These are phyloP conservation scores for Anisodus tanguticus DNA, from an alignment of 257 asterid species.

Conservation along the genomic window DNA sequence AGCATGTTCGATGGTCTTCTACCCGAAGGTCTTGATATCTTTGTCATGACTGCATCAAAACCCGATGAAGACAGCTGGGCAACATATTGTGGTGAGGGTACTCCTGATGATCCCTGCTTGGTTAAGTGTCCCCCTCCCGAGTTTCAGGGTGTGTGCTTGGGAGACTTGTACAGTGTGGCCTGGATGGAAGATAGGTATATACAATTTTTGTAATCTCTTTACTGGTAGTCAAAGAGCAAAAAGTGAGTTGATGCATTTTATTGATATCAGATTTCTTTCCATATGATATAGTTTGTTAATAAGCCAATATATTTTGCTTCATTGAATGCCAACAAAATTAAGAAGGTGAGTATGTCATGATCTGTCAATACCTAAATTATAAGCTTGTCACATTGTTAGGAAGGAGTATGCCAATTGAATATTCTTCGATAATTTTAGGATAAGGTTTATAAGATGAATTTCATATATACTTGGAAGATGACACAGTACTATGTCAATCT, in stretches of 20 bases:
- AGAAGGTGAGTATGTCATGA: not conserved
- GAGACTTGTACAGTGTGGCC: slow-evolving; percentile 89
- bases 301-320: not conserved
- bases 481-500: not conserved
- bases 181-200: slow-evolving; percentile 97
- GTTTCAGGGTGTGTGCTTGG: slow-evolving; percentile 38
- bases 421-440: no score
- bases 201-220: not conserved
- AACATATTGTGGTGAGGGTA: slow-evolving; percentile 91
- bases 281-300: not conserved
- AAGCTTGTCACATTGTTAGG: not conserved
- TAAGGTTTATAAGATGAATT: not conserved
- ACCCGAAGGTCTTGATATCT: slow-evolving; percentile 76
- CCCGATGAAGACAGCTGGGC: slow-evolving; percentile 95
- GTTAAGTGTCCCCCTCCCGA: not conserved
- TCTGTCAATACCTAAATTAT: not conserved
- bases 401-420: not conserved
- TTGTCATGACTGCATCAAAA: slow-evolving; percentile 91
- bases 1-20: slow-evolving; percentile 96
- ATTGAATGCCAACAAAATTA: not conserved
- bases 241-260: not conserved
- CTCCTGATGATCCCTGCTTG: slow-evolving; percentile 78
- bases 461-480: not conserved
- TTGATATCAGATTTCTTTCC: not conserved
- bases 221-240: not conserved